A percentile compares a stretch with the other conserved stretches of the same genome.
Evolutionary conservation across 768 basidiomycete genomes (phyloP).

Genomic region (Macrolepiota fuliginosa): DNA sequence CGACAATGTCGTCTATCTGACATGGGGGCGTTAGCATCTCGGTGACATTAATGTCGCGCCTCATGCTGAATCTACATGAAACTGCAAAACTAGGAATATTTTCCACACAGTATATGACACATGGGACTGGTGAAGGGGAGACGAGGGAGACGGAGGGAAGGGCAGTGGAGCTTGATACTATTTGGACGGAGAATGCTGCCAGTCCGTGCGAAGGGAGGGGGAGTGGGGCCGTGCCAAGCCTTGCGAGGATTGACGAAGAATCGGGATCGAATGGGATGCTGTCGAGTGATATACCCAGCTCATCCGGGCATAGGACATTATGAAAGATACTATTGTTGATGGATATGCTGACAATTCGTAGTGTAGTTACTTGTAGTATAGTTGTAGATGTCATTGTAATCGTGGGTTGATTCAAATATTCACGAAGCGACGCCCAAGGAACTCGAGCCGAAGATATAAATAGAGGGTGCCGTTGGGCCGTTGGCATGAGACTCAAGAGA

Average conservation of each 20-base stretch:
- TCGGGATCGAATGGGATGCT: background rate
- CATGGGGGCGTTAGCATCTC: conserved; percentile 33
- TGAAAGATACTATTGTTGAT: background rate
- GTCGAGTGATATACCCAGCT: background rate
- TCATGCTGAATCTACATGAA: conserved; percentile 54
- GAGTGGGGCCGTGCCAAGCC: background rate
- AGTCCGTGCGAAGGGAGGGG: background rate
- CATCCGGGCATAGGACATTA: background rate
- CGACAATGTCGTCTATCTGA: background rate
- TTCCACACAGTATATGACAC: conserved; percentile 20
- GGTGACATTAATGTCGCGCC: conserved; percentile 50
- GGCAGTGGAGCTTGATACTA: conserved; percentile 26
- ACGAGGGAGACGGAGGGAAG: background rate
- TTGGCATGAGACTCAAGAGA: background rate
- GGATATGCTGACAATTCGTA: too few species aligned
- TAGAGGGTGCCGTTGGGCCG: too few species aligned
- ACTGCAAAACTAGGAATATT: conserved; percentile 33
- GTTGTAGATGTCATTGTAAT: background rate
- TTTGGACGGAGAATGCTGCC: conserved; percentile 15
- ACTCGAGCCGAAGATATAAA: background rate
- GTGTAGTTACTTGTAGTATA: too few species aligned
- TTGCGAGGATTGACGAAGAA: conserved; percentile 5
- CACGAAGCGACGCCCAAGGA: too few species aligned
- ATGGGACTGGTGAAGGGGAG: background rate
- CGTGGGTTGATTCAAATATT: too few species aligned